Evolutionary conservation across 768 basidiomycete species (phyloP), one percentile per base, ranked within the genome.

Genomic region (Sistotremastrum suecicum): DNA sequence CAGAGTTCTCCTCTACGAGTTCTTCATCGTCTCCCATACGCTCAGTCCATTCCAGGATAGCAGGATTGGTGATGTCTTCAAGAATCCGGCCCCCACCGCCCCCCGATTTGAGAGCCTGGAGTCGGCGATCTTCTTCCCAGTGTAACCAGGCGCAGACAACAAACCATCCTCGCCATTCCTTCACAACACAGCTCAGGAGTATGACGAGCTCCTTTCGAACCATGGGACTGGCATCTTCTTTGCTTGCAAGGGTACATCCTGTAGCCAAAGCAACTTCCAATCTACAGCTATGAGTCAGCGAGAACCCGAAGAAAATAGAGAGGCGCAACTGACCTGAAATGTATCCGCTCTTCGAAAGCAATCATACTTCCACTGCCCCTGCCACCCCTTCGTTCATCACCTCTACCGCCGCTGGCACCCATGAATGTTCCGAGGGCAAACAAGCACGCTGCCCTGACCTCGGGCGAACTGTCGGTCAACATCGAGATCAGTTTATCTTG

Each of bases 131-230:
- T 59, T 92, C 87, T 57, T 95, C 91, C 79, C 87, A 87, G 58
- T 95, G 92, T 6, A 89, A 66, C 92, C 94, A 98, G 1, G 94
- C 91, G 50, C 94, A 95, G 36, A 91, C 78, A 41, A 94, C 87
- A 54, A 98, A 90, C 66, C 87, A 87, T 5, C 94, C 95, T 46
- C 90, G 69, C 88, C 92, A 97, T 60, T 98, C 94, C 60, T 90
- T 85, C 35, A 92, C 91, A 20, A 98, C 68, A 55, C 86, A 89
- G 56, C 88, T 91, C 46, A 98, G 78, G 36, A 98, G 71, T 36
- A 97, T 75, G 34, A 97, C 69, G 20, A 97, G 68, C 60, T 98
- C 95, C 63, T 95, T 95, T 48, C 94, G 70, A 7, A 92, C 94
- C 81, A 95, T 87, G 0, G 95, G 94, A 48, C 86, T 89, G 1